Percentiles rank a stretch among this genome's conserved stretches.
Evolutionary conservation across 345 rosid genomes (phyloP).

Genomic region (Nephelium lappaceum): DNA sequence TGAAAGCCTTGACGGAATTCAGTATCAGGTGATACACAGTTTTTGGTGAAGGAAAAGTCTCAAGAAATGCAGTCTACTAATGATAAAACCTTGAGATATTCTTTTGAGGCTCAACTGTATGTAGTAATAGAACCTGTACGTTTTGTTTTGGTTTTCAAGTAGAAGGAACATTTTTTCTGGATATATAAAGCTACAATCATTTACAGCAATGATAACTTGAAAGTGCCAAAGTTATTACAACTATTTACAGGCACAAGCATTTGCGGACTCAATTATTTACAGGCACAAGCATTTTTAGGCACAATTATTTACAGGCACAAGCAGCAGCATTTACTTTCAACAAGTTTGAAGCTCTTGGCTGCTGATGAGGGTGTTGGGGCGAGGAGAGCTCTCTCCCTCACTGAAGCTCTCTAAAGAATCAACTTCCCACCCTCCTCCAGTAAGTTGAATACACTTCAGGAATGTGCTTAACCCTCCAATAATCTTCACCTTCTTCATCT

Average conservation of each 20-base stretch:
- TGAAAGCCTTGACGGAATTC: slow-evolving; percentile 44
- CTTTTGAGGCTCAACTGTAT: neutral
- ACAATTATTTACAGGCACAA: too few relatives aligned
- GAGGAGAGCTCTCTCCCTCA: slow-evolving; percentile 16
- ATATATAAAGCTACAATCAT: neutral
- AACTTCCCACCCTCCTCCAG: slow-evolving; percentile 31
- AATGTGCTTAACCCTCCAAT: slow-evolving; percentile 30
- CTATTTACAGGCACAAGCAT: neutral
- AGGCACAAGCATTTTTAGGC: neutral
- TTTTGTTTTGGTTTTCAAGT: neutral
- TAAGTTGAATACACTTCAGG: slow-evolving; percentile 30
- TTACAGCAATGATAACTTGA: neutral
- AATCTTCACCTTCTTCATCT: slow-evolving; percentile 31
- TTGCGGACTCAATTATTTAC: too few relatives aligned
- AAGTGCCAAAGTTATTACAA: neutral
- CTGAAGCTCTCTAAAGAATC: slow-evolving; percentile 13
- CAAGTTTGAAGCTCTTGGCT: slow-evolving; percentile 28
- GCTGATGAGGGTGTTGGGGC: slow-evolving; percentile 9
- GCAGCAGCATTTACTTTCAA: slow-evolving; percentile 13
- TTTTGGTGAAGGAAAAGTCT: neutral
- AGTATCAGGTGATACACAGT: neutral
- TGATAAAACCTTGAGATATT: neutral
- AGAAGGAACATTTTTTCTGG: neutral
- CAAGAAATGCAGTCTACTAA: neutral
- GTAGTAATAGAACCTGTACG: neutral